These are phyloP conservation scores for Daedaleopsis sinensis DNA, from an alignment of 768 basidiomycete genomes.

Conservation along the genomic window DNA sequence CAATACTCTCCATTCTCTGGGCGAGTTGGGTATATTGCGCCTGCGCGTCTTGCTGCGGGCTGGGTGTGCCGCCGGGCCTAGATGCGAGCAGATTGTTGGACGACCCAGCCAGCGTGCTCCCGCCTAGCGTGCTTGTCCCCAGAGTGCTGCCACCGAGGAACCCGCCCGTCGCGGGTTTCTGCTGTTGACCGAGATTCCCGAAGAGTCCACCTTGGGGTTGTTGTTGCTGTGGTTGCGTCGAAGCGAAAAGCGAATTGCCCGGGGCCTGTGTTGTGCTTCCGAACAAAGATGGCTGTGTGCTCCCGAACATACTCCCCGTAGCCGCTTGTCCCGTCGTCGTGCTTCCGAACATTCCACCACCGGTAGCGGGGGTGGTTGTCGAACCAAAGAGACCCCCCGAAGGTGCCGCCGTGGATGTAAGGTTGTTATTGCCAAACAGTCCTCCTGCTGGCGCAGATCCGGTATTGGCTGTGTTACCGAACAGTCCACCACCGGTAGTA, in stretches of 20 bases:
- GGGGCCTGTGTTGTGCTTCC: conserved; percentile 18
- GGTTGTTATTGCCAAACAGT: conserved; percentile 28
- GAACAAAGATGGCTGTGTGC: conserved; percentile 16
- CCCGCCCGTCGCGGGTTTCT: conserved; percentile 10
- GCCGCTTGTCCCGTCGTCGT: conserved; percentile 14
- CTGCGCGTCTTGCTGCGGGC: conserved; percentile 62
- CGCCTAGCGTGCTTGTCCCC: conserved; percentile 12
- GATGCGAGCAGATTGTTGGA: conserved; percentile 41
- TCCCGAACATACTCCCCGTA: conserved; percentile 23
- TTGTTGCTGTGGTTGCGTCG: conserved; percentile 25
- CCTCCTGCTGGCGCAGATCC: conserved; percentile 18
- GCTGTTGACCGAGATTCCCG: conserved; percentile 34
- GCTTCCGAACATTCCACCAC: conserved; percentile 31
- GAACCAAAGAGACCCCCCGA: conserved; percentile 23
- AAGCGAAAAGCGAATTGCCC: conserved; percentile 19
- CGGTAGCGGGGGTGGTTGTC: conserved; percentile 4
- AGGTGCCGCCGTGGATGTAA: conserved; percentile 13
- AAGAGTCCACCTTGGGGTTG: conserved; percentile 29
- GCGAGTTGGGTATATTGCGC: conserved; percentile 55
- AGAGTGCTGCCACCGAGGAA: conserved; percentile 37
- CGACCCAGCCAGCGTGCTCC: conserved; percentile 18
- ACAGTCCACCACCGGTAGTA: conserved; percentile 23
- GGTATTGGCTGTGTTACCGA: conserved; percentile 10
- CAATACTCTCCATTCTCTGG: conserved; percentile 64
- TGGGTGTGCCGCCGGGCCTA: conserved; percentile 38